Conservation (phyloP, 306 rosid species). For the Rubus parviflorus region DNA sequence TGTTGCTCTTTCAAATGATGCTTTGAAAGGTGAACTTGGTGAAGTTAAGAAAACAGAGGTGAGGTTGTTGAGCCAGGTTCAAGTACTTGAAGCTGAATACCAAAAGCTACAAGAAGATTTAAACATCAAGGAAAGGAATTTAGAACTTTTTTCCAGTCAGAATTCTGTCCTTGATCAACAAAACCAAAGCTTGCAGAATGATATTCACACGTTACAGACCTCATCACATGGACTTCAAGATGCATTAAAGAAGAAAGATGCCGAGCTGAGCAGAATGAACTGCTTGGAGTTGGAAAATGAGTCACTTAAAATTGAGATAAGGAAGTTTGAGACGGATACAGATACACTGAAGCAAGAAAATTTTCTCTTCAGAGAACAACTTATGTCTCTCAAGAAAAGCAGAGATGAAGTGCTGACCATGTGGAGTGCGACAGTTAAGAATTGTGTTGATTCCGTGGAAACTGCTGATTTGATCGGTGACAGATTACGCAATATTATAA, state of each 20-base stretch:
- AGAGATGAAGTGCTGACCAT: slow-evolving; percentile 30
- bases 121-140: slow-evolving; percentile 44
- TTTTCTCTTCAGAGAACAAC: slow-evolving; percentile 35
- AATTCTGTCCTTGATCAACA: slow-evolving; percentile 46
- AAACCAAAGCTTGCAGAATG: slow-evolving; percentile 39
- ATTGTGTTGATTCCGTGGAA: slow-evolving; percentile 33
- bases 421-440: slow-evolving; percentile 26
- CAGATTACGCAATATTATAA: slow-evolving; percentile 27
- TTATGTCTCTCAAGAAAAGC: slow-evolving; percentile 35
- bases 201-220: slow-evolving; percentile 32
- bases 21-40: slow-evolving; percentile 46
- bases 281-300: slow-evolving; percentile 41
- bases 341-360: slow-evolving; percentile 43
- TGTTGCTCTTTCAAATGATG: slow-evolving; percentile 42
- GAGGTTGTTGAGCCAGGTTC: slow-evolving; percentile 44
- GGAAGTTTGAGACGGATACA: slow-evolving; percentile 27
- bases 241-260: slow-evolving; percentile 44
- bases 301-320: slow-evolving; percentile 31
- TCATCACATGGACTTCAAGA: slow-evolving; percentile 40
- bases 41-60: slow-evolving; percentile 41
- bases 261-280: slow-evolving; percentile 46
- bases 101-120: slow-evolving; percentile 36
- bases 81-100: slow-evolving; percentile 51
- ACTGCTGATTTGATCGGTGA: slow-evolving; percentile 26
- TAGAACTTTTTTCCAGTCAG: slow-evolving; percentile 40